Base-by-base conservation (phyloP, 2,329 filamentous ascomycete species). In the Fusarium gaditjirri region DNA sequence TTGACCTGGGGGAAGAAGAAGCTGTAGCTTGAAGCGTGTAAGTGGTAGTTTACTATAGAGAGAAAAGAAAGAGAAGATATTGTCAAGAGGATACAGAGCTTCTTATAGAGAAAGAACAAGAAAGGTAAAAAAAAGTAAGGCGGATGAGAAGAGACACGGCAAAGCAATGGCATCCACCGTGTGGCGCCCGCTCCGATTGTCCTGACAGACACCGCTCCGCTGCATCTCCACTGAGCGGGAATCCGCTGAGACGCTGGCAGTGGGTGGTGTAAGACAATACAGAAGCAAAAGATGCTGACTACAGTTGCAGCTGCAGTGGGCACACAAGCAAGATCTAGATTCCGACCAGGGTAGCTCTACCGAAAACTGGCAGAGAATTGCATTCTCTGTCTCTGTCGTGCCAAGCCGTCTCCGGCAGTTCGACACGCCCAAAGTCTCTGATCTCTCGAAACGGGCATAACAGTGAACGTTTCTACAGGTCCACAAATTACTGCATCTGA, bases 91-190 rank as follows among this genome's bases (percentile, higher is more conserved):
- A 71, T 41, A 25, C 53, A 69, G 59, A 71, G 58, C 65, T 69
- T 76, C 75, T 76, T 76, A 76, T 76, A 76, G 74, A 75, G 36
- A 65, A 29, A 6, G 25, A 8, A 44, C 14, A n/a, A 39, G 46
- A 42, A 63, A n/a, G 8, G 44, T 21, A n/a, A 53, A 29, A 27
- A 17, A 54, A 35, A 47, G 39, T 33, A 53, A 43, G 49, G 56
- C 35, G 46, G 35, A 59, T 52, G 21, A 35, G 19, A 21, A 23
- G 36, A 47, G 23, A 8, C 46, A 49, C 46, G 27, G 46, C 33
- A 29, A 29, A 29, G 27, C 27, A 29, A 63, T 23, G 35, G 38
- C 41, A 49, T 43, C 50, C 63, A 66, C 61, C 55, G 29, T 50
- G 55, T 58, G 60, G 60, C 62, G 59, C 50, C 57, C 49, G 54